phyloP scores from a whole-genome alignment of 2,329 filamentous ascomycete genomes.

The Byssoonygena ceratinophila region DNA sequence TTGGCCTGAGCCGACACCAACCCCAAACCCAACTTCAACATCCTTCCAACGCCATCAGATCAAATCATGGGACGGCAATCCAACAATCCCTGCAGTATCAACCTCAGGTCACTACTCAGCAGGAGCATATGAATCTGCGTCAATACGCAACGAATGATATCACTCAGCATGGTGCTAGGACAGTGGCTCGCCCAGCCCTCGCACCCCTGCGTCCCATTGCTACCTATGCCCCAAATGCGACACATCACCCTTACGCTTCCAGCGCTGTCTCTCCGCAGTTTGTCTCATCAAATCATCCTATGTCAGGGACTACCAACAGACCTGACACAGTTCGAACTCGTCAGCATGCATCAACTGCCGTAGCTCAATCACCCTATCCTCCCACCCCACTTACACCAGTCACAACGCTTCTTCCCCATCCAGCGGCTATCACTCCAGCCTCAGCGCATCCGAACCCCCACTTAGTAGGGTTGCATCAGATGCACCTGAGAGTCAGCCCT shows the following conservation, averaged over 20 bases:
- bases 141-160: neutral
- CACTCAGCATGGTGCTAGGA: too few species aligned
- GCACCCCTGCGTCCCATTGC: neutral
- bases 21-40: neutral
- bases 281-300: neutral
- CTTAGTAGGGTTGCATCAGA: constrained; percentile 47
- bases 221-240: neutral
- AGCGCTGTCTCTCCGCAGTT: neutral
- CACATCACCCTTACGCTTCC: neutral
- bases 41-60: too few species aligned
- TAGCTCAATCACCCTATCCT: neutral
- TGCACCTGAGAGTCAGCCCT: constrained; percentile 36
- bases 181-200: neutral
- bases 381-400: neutral
- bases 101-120: neutral
- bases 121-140: neutral
- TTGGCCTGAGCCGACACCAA: neutral
- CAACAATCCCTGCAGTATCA: neutral
- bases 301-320: neutral
- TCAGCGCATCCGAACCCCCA: constrained; percentile 38
- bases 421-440: constrained; percentile 26
- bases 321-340: neutral
- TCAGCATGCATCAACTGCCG: neutral
- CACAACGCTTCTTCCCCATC: constrained; percentile 26
- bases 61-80: neutral